These are phyloP conservation scores for Alternaria consortialis DNA, from an alignment of 2,329 filamentous ascomycete species.

Conservation along the genomic window DNA sequence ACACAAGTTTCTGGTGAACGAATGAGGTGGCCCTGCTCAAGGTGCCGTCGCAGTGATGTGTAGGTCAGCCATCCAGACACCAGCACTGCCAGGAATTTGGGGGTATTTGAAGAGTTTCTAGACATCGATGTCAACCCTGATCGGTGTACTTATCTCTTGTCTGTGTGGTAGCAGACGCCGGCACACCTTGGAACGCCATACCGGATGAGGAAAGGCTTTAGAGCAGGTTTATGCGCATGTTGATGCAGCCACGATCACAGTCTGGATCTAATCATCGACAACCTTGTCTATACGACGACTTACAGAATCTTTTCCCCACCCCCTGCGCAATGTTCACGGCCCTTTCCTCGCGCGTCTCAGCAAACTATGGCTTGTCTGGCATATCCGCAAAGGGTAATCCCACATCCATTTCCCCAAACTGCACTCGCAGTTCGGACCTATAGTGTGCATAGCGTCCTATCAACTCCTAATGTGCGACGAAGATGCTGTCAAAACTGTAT, in stretches of 20 bases:
- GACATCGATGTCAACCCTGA: not conserved
- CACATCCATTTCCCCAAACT: not conserved
- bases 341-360: not conserved
- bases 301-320: not conserved
- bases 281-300: not conserved
- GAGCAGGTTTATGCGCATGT: not conserved
- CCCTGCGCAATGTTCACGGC: not conserved
- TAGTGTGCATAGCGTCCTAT: not conserved
- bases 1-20: not conserved
- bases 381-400: not conserved
- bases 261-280: not conserved
- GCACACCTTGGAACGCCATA: not conserved
- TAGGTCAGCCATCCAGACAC: not conserved
- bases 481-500: not conserved
- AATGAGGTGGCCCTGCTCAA: not conserved
- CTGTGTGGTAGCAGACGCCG: not conserved
- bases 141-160: not conserved
- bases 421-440: not conserved
- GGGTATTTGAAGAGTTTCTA: not conserved
- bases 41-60: not conserved
- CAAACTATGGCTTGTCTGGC: not conserved
- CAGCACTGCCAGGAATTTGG: not conserved
- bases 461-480: not conserved
- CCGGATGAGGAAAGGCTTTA: not conserved
- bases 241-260: not conserved